phyloP scores from a whole-genome alignment of 1,284 basidiomycete genomes.

The Fomitopsis betulina region DNA sequence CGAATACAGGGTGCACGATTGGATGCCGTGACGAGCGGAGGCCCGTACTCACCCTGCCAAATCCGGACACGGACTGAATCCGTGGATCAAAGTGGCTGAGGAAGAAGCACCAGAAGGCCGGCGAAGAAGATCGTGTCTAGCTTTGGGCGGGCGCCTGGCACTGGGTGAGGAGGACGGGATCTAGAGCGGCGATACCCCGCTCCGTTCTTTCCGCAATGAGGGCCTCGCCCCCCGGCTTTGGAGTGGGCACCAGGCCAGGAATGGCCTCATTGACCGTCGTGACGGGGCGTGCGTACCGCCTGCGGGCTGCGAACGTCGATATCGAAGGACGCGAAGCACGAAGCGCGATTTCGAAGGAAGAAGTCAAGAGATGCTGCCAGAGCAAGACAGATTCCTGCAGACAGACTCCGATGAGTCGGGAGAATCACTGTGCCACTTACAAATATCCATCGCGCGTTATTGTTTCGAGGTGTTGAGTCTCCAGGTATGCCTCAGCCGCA shows the following conservation, averaged over 20 bases:
- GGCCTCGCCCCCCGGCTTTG: not conserved
- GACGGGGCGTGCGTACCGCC: not conserved
- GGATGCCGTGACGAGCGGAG: not conserved
- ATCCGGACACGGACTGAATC: not conserved
- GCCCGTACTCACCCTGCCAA: not conserved
- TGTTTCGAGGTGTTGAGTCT: not conserved
- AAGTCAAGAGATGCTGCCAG: not conserved
- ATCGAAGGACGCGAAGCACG: not conserved
- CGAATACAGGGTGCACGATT: not conserved
- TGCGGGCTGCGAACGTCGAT: not conserved
- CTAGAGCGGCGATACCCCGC: constrained; percentile 1
- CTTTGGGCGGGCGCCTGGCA: not conserved
- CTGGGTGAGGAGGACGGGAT: not conserved
- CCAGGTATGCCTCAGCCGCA: not conserved
- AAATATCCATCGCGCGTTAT: not conserved
- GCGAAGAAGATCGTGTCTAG: not conserved
- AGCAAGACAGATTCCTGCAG: not conserved
- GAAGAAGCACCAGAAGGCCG: not conserved
- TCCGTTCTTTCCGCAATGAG: not conserved
- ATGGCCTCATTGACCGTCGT: not conserved
- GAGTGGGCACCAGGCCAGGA: not conserved
- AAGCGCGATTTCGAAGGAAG: not conserved
- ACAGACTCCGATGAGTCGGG: not conserved
- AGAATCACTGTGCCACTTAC: not conserved
- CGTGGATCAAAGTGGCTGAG: not conserved